phyloP scores from a whole-genome alignment of 257 asterid genomes.

The Leonotis leonurus region DNA sequence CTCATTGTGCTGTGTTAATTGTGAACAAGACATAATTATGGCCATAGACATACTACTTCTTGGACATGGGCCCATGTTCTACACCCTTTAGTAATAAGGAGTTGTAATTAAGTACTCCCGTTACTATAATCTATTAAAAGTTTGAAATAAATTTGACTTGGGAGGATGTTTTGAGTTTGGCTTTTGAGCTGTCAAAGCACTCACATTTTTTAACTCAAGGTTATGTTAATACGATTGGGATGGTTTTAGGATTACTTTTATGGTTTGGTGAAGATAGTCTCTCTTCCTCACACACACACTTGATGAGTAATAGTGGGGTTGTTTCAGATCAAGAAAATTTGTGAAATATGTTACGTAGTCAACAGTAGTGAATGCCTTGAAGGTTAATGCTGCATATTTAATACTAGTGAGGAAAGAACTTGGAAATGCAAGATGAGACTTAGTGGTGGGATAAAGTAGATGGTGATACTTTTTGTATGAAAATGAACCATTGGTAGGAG shows the following conservation, averaged over 20 bases:
- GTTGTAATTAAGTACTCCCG: conserved; percentile 3
- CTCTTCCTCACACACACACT: not conserved
- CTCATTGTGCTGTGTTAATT: conserved; percentile 14
- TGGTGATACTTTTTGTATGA: conserved; percentile 3
- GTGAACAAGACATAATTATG: conserved; percentile 17
- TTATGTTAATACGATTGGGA: not conserved
- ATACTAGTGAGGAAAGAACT: not conserved
- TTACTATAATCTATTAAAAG: conserved; percentile 9
- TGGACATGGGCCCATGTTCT: conserved; percentile 7
- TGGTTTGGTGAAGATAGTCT: not conserved
- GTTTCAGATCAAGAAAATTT: not conserved
- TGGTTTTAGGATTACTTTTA: not conserved
- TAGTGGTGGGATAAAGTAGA: conserved; percentile 15
- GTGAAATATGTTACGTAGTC: not conserved
- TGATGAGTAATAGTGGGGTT: too few relatives aligned
- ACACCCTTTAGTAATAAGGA: conserved; percentile 22
- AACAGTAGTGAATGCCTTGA: not conserved
- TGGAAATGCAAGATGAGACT: not conserved
- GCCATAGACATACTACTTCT: not conserved
- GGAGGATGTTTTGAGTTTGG: not conserved
- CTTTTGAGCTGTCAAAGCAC: conserved; percentile 38
- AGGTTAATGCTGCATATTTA: not conserved
- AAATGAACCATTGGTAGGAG: not conserved
- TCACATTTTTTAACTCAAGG: conserved; percentile 4
- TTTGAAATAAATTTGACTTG: conserved; percentile 22